Evolutionary conservation across 2,329 filamentous ascomycete species (phyloP).

Genomic region (Diaporthe destruens): DNA sequence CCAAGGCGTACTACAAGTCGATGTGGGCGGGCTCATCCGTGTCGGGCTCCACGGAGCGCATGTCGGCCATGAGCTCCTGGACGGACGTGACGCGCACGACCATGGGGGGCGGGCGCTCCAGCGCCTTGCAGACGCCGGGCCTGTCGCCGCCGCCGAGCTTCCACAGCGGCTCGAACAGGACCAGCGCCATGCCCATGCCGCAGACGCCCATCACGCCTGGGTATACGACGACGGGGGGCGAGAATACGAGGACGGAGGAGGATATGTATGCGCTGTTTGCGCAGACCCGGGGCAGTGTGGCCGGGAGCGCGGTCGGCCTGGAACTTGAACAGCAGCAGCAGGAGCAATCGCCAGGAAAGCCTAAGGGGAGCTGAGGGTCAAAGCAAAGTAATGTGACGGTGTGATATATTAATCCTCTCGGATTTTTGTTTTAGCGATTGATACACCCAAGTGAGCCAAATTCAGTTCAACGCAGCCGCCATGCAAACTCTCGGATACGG

Average conservation of each 20-base stretch:
- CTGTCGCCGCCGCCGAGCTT: slow-evolving; percentile 25
- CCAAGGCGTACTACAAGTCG: slow-evolving; percentile 28
- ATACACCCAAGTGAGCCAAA: slow-evolving; percentile 7
- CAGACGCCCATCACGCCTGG: slow-evolving; percentile 13
- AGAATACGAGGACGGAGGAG: neutral
- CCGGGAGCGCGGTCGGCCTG: slow-evolving; percentile 4
- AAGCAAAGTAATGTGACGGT: neutral
- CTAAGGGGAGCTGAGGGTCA: neutral
- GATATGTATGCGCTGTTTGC: slow-evolving; percentile 9
- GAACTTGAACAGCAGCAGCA: slow-evolving; percentile 16
- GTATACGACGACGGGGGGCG: neutral
- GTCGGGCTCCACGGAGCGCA: slow-evolving; percentile 3
- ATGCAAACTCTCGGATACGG: neutral
- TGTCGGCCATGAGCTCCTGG: slow-evolving; percentile 36
- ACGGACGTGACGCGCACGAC: slow-evolving; percentile 32
- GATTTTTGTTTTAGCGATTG: slow-evolving; percentile 24
- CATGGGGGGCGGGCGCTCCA: slow-evolving; percentile 26
- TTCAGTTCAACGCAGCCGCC: slow-evolving; percentile 3
- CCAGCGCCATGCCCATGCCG: neutral
- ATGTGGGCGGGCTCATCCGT: slow-evolving; percentile 21
- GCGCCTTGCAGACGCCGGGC: slow-evolving; percentile 4
- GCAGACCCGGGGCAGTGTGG: neutral
- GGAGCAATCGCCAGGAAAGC: neutral
- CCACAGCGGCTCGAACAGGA: slow-evolving; percentile 1
- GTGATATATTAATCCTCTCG: neutral